These are phyloP conservation scores for Suillus cothurnatus DNA, from an alignment of 768 basidiomycete species.

Conservation along the genomic window DNA sequence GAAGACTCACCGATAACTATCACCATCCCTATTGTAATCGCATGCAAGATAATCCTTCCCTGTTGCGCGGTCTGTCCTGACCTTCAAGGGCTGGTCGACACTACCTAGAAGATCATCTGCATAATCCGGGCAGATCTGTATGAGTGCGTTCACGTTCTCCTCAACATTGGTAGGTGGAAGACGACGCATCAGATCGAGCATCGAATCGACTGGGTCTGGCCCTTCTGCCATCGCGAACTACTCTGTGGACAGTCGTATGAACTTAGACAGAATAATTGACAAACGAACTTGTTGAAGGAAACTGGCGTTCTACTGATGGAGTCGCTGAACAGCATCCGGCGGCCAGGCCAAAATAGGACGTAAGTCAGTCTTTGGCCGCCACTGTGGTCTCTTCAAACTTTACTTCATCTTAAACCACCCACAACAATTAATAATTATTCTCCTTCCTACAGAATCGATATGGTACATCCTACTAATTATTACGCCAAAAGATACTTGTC, in stretches of 20 bases:
- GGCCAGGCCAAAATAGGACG: not conserved
- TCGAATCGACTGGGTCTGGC: constrained; percentile 78
- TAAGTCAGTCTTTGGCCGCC: not conserved
- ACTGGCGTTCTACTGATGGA: not conserved
- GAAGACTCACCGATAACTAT: constrained; percentile 75
- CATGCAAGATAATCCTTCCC: constrained; percentile 92
- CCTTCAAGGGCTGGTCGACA: constrained; percentile 91
- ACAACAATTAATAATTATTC: not conserved
- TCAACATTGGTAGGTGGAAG: constrained; percentile 91
- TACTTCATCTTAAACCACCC: not conserved
- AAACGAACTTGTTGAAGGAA: not conserved
- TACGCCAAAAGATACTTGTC: not conserved
- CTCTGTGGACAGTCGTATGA: not conserved
- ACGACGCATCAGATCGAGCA: constrained; percentile 94
- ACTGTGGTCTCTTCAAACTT: no score
- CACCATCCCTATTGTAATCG: constrained; percentile 92
- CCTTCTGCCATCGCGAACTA: constrained; percentile 45
- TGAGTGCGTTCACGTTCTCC: constrained; percentile 82
- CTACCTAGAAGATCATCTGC: constrained; percentile 94
- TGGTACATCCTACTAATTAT: not conserved
- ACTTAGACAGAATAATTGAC: not conserved
- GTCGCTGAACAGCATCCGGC: not conserved
- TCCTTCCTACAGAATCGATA: not conserved
- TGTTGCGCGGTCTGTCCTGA: constrained; percentile 76
- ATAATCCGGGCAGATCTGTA: constrained; percentile 85